Evolutionary conservation across 129 eudicot species (phyloP).

Genomic region (Smallanthus sonchifolius): DNA sequence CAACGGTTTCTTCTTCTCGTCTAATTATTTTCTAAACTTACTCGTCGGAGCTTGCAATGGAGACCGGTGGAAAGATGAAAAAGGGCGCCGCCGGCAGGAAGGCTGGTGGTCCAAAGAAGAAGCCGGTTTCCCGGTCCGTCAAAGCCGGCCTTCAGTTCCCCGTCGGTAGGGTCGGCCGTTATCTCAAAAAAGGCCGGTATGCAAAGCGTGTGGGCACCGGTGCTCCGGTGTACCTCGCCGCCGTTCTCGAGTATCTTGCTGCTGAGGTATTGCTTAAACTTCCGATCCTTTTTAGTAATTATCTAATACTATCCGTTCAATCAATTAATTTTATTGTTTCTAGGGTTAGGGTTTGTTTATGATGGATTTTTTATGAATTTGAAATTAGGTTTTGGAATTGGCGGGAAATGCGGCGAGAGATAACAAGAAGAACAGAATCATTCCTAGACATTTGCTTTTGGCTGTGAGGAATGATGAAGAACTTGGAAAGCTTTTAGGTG

Average conservation of each 20-base stretch:
- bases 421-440: slow-evolving; percentile 59
- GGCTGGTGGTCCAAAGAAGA: slow-evolving; percentile 55
- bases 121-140: slow-evolving; percentile 47
- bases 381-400: slow-evolving; percentile 56
- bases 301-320: not conserved
- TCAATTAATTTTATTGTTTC: not conserved
- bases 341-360: not conserved
- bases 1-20: not conserved
- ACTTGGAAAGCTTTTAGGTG: slow-evolving; percentile 46
- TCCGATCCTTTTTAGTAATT: not conserved
- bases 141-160: slow-evolving; percentile 69
- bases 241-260: slow-evolving; percentile 67
- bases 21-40: not conserved
- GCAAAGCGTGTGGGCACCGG: slow-evolving; percentile 52
- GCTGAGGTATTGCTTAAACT: slow-evolving; percentile 42
- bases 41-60: slow-evolving; percentile 5
- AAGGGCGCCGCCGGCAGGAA: slow-evolving; percentile 51
- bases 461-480: slow-evolving; percentile 74
- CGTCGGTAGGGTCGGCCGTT: slow-evolving; percentile 58
- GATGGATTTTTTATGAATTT: not conserved
- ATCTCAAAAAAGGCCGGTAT: slow-evolving; percentile 52
- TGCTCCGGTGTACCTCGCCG: slow-evolving; percentile 61
- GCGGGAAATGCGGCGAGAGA: slow-evolving; percentile 70
- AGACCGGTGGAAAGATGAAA: slow-evolving; percentile 27
- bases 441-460: slow-evolving; percentile 47